Evolutionary conservation across 2,329 filamentous ascomycete species (phyloP).

Genomic region (Trichoderma aggressivum): DNA sequence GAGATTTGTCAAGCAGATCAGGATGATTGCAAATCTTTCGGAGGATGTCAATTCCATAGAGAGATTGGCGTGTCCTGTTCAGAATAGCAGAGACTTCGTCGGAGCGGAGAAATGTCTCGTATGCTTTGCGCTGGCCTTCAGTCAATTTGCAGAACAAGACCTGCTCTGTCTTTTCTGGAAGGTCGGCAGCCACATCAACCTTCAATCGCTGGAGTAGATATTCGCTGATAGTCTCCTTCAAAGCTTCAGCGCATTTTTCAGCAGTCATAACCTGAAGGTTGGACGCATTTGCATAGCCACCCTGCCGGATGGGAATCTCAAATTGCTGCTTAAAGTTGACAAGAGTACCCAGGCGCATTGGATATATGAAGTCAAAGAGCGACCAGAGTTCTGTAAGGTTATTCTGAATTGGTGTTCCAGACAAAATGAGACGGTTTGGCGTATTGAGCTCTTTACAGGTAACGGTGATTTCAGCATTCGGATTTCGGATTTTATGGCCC

Average conservation of each 20-base stretch:
- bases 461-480: slow-evolving; percentile 90
- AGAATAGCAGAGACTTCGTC: slow-evolving; percentile 83
- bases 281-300: slow-evolving; percentile 91
- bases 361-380: slow-evolving; percentile 94
- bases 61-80: slow-evolving; percentile 68
- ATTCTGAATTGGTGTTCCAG: slow-evolving; percentile 97
- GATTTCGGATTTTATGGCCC: slow-evolving; percentile 97
- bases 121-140: slow-evolving; percentile 68
- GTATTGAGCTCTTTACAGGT: slow-evolving; percentile 93
- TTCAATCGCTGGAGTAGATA: slow-evolving; percentile 93
- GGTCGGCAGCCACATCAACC: slow-evolving; percentile 85
- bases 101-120: slow-evolving; percentile 76
- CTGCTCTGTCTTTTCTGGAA: slow-evolving; percentile 94
- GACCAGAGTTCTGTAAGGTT: slow-evolving; percentile 95
- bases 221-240: slow-evolving; percentile 90
- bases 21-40: slow-evolving; percentile 98
- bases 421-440: slow-evolving; percentile 85
- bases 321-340: slow-evolving; percentile 90
- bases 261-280: slow-evolving; percentile 94
- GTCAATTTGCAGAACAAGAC: slow-evolving; percentile 95
- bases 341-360: slow-evolving; percentile 88
- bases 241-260: slow-evolving; percentile 85
- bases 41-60: slow-evolving; percentile 87
- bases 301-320: slow-evolving; percentile 87
- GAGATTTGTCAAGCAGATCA: slow-evolving; percentile 68